Conservation (phyloP, 306 rosid species). For the Prunus davidiana region DNA sequence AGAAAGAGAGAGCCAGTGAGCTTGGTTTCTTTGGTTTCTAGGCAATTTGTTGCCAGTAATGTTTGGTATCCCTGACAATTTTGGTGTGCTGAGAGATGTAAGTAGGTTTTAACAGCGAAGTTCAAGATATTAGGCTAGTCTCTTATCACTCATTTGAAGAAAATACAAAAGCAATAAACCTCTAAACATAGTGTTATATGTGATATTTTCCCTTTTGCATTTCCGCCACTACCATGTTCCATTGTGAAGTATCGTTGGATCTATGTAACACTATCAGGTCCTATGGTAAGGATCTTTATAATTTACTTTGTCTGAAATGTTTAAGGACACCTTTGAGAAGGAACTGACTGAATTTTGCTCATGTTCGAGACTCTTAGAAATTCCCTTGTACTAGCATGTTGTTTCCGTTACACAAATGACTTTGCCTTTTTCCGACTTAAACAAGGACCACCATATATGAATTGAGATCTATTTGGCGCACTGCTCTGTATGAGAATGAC, state of each 20-base stretch:
- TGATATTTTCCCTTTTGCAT: neutral
- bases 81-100: conserved; percentile 37
- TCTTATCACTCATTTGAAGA: conserved; percentile 23
- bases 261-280: conserved; percentile 6
- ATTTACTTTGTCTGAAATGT: neutral
- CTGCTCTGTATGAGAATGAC: too few relatives aligned
- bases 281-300: neutral
- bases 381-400: neutral
- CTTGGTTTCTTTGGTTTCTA: conserved; percentile 92
- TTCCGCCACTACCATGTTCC: neutral
- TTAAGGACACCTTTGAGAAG: neutral
- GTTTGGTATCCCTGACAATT: conserved; percentile 26
- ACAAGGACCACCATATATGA: too few relatives aligned
- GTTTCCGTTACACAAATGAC: neutral
- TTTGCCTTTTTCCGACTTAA: neutral
- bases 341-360: neutral
- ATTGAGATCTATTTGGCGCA: too few relatives aligned
- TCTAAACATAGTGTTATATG: conserved; percentile 3
- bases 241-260: conserved; percentile 7
- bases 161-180: conserved; percentile 1
- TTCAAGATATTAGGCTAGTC: conserved; percentile 40
- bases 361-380: neutral
- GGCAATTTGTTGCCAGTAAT: conserved; percentile 6
- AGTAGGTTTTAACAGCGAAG: conserved; percentile 42
- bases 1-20: conserved; percentile 86